phyloP scores from a whole-genome alignment of 2,329 filamentous ascomycete genomes.

The Teratosphaeria viscida region DNA sequence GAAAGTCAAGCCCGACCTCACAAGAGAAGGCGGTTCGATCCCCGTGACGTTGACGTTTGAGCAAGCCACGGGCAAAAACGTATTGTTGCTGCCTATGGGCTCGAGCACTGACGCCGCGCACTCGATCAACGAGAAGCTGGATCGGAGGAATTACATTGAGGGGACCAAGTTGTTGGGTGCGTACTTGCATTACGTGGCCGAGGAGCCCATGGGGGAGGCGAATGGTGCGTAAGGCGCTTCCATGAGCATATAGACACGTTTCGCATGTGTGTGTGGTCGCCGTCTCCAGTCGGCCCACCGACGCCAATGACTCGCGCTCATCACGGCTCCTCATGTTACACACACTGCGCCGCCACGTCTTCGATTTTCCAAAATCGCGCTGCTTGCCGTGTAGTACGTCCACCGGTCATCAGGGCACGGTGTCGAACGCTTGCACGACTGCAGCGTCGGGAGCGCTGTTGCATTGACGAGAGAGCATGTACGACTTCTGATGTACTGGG shows the following conservation, averaged over 20 bases:
- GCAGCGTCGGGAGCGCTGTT: background rate
- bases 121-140: conserved; percentile 97
- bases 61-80: conserved; percentile 95
- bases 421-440: background rate
- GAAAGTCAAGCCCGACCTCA: conserved; percentile 87
- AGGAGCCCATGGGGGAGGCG: conserved; percentile 52
- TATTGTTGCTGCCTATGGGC: conserved; percentile 89
- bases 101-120: conserved; percentile 93
- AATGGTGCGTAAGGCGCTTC: background rate
- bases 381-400: background rate
- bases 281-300: background rate
- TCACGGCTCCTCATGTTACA: background rate
- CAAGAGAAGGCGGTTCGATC: conserved; percentile 92
- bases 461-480: background rate
- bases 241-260: background rate
- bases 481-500: background rate
- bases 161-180: conserved; percentile 91
- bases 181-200: conserved; percentile 91
- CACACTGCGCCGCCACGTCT: background rate
- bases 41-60: conserved; percentile 96
- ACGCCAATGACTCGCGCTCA: background rate
- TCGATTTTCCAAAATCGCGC: background rate
- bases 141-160: conserved; percentile 96
- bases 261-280: background rate
- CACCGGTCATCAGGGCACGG: background rate